These are phyloP conservation scores for Boletus sensibilis DNA, from an alignment of 768 basidiomycete species.

Conservation along the genomic window DNA sequence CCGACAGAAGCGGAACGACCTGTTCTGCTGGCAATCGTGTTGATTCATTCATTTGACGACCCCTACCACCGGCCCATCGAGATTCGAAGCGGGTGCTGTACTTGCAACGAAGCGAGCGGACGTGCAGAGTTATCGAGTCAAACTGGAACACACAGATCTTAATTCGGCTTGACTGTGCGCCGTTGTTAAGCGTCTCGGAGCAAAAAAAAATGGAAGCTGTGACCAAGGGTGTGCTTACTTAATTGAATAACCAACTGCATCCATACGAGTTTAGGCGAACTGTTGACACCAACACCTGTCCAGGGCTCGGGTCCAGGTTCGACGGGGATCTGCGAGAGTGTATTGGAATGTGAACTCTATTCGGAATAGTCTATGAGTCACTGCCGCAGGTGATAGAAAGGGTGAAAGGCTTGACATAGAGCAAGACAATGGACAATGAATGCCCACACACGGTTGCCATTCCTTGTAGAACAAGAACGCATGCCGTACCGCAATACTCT, in stretches of 20 bases:
- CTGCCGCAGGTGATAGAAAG: not conserved
- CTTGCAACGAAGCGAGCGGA: constrained; percentile 23
- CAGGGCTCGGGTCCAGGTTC: constrained; percentile 24
- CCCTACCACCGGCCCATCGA: constrained; percentile 12
- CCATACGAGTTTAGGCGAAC: constrained; percentile 18
- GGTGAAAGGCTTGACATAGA: not conserved
- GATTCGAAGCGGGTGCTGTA: constrained; percentile 20
- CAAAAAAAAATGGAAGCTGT: constrained; percentile 30
- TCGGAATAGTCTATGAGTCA: constrained; percentile 8
- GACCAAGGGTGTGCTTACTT: constrained; percentile 17
- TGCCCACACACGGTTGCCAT: not conserved
- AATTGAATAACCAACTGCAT: constrained; percentile 17
- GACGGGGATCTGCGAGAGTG: constrained; percentile 20
- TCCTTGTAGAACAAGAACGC: constrained; percentile 8
- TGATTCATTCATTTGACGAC: constrained; percentile 21
- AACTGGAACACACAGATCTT: constrained; percentile 10
- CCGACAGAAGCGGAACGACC: constrained; percentile 26
- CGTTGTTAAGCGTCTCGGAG: constrained; percentile 28
- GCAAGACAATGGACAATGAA: constrained; percentile 7
- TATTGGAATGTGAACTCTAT: constrained; percentile 11
- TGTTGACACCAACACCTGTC: constrained; percentile 13
- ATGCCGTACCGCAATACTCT: constrained; percentile 3
- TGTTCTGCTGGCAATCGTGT: constrained; percentile 20
- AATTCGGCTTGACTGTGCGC: constrained; percentile 10
- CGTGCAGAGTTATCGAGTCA: constrained; percentile 3